A percentile compares a stretch with the other conserved stretches of the same genome.
Conservation (phyloP, 805 yeast genomes). For the Candida germanica region DNA sequence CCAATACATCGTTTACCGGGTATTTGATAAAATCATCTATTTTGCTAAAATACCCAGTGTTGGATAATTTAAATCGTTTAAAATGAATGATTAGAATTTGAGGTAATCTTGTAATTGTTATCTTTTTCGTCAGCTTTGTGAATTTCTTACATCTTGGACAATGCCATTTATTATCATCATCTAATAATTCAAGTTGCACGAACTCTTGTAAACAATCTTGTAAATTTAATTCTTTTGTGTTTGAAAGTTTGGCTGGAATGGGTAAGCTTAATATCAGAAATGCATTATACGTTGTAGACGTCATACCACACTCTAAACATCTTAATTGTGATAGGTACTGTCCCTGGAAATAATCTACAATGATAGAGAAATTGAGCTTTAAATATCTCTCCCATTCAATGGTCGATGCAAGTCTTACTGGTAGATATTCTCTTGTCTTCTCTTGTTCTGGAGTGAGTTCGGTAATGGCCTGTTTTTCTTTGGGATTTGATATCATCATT, state of each 20-base stretch:
- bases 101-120: constrained; percentile 77
- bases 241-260: constrained; percentile 50
- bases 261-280: constrained; percentile 80
- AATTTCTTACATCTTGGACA: constrained; percentile 73
- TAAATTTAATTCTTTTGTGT: constrained; percentile 30
- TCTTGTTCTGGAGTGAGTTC: constrained; percentile 63
- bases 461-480: constrained; percentile 39
- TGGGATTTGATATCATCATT: constrained; percentile 32
- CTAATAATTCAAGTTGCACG: constrained; percentile 68
- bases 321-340: constrained; percentile 77
- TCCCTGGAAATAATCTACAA: constrained; percentile 84
- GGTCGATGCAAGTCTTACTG: constrained; percentile 77
- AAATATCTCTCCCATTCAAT: constrained; percentile 91
- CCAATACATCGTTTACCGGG: constrained; percentile 56
- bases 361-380: constrained; percentile 70
- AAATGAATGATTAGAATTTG: constrained; percentile 76
- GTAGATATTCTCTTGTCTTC: constrained; percentile 62
- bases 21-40: constrained; percentile 64
- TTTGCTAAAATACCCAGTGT: constrained; percentile 50
- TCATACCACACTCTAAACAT: constrained; percentile 67
- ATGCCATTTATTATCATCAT: constrained; percentile 78
- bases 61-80: constrained; percentile 63
- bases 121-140: constrained; percentile 62
- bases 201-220: constrained; percentile 75
- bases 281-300: constrained; percentile 84